A percentile compares a stretch with the other conserved stretches of the same genome.
These are phyloP conservation scores for Eucalyptus shirleyi DNA, from an alignment of 345 rosid species.

Conservation along the genomic window DNA sequence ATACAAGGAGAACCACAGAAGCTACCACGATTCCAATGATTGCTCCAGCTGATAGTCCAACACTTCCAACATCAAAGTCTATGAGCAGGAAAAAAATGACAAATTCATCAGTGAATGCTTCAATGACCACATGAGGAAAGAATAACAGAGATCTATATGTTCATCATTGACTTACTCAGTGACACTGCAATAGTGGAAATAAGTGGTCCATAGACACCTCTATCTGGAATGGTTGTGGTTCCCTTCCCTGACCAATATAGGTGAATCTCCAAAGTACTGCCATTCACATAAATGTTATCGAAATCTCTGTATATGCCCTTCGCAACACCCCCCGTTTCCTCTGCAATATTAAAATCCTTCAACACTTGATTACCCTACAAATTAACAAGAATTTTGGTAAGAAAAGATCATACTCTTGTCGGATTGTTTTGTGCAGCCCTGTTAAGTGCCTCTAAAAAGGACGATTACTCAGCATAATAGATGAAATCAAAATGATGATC, in stretches of 20 bases:
- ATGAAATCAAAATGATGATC: not conserved
- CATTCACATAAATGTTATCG: slow-evolving; percentile 25
- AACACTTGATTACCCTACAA: slow-evolving; percentile 38
- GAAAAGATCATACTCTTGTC: not conserved
- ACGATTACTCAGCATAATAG: not conserved
- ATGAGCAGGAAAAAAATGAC: not conserved
- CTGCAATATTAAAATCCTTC: slow-evolving; percentile 51
- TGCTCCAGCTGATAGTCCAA: slow-evolving; percentile 47
- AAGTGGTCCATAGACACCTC: slow-evolving; percentile 84
- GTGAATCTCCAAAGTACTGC: slow-evolving; percentile 66
- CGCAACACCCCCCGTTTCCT: slow-evolving; percentile 63
- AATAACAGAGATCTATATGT: not conserved
- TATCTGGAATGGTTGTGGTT: slow-evolving; percentile 44
- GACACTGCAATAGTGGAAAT: slow-evolving; percentile 70
- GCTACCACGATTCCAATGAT: slow-evolving; percentile 58
- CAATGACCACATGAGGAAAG: not conserved
- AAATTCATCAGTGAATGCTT: not conserved
- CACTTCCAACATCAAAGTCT: slow-evolving; percentile 61
- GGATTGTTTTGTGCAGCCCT: not conserved
- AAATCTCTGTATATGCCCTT: slow-evolving; percentile 4
- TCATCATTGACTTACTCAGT: slow-evolving; percentile 40
- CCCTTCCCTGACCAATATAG: slow-evolving; percentile 86
- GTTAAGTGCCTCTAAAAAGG: not conserved
- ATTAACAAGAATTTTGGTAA: not conserved
- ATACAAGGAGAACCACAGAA: slow-evolving; percentile 18